A percentile compares a stretch with the other conserved stretches of the same genome.
Evolutionary conservation across 495 filamentous ascomycete species (phyloP).

Genomic region (Penicilliopsis zonata): DNA sequence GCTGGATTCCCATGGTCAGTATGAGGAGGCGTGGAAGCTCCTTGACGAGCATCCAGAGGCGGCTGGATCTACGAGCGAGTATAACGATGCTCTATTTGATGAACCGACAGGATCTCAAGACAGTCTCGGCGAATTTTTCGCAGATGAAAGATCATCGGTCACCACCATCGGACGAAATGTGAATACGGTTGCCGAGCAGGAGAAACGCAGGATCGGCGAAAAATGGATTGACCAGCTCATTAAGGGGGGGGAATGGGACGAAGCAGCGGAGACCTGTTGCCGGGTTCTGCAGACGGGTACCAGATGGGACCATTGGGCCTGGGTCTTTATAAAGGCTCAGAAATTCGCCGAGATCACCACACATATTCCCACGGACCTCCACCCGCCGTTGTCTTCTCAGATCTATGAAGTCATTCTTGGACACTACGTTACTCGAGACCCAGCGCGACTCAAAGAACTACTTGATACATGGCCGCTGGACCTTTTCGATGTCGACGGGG

Average conservation of each 20-base stretch:
- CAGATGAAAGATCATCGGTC: constrained; percentile 59
- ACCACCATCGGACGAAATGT: constrained; percentile 24
- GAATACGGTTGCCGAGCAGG: constrained; percentile 62
- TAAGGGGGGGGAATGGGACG: constrained; percentile 55
- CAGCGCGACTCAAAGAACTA: constrained; percentile 58
- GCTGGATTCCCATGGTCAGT: constrained; percentile 66
- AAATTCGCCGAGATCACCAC: constrained; percentile 82
- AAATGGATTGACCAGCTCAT: constrained; percentile 83
- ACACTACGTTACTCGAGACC: constrained; percentile 69
- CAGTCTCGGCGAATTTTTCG: constrained; percentile 64
- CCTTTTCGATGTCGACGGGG: constrained; percentile 60
- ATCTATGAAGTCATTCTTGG: constrained; percentile 79
- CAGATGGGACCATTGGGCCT: constrained; percentile 92
- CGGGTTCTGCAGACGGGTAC: constrained; percentile 67
- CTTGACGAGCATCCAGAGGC: constrained; percentile 67
- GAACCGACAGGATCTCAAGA: constrained; percentile 39
- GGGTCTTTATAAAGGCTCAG: constrained; percentile 71
- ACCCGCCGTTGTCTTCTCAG: constrained; percentile 66
- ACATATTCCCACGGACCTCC: constrained; percentile 64
- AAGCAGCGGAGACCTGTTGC: constrained; percentile 65
- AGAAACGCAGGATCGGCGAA: constrained; percentile 87
- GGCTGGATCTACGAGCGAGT: constrained; percentile 17
- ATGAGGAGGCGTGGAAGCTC: constrained; percentile 78
- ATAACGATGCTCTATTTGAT: constrained; percentile 43
- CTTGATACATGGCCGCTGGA: constrained; percentile 77